Conservation (phyloP, 345 rosid genomes). For the Rubroshorea leprosula region DNA sequence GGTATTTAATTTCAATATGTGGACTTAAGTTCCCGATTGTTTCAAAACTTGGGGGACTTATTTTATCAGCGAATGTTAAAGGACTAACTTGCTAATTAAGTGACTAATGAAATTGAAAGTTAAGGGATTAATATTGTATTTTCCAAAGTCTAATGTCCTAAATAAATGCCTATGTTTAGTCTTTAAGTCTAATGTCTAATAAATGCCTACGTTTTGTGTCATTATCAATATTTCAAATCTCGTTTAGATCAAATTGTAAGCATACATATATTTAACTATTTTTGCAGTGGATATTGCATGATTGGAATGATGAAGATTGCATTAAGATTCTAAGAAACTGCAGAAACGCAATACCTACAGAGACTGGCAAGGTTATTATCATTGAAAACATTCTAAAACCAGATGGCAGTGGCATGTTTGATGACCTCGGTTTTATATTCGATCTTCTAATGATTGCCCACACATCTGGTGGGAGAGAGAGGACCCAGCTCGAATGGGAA, state of each 20-base stretch:
- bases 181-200: no score
- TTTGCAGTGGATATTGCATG: constrained; percentile 18
- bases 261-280: not conserved
- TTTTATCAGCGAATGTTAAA: no score
- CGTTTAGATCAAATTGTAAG: no score
- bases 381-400: constrained; percentile 20
- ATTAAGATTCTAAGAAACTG: constrained; percentile 22
- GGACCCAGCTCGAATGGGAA: constrained; percentile 31
- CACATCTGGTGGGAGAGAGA: constrained; percentile 18
- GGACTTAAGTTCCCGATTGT: no score
- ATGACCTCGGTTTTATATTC: constrained; percentile 13
- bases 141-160: no score
- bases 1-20: no score
- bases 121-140: no score
- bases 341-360: constrained; percentile 19
- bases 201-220: not conserved
- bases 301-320: constrained; percentile 25
- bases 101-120: no score
- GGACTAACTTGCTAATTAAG: no score
- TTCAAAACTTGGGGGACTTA: no score
- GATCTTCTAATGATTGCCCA: constrained; percentile 27
- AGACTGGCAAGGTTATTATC: constrained; percentile 21
- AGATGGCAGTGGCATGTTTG: constrained; percentile 10
- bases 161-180: no score
- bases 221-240: no score